Conservation (phyloP, 495 filamentous ascomycete genomes). For the Acidomyces sp. region DNA sequence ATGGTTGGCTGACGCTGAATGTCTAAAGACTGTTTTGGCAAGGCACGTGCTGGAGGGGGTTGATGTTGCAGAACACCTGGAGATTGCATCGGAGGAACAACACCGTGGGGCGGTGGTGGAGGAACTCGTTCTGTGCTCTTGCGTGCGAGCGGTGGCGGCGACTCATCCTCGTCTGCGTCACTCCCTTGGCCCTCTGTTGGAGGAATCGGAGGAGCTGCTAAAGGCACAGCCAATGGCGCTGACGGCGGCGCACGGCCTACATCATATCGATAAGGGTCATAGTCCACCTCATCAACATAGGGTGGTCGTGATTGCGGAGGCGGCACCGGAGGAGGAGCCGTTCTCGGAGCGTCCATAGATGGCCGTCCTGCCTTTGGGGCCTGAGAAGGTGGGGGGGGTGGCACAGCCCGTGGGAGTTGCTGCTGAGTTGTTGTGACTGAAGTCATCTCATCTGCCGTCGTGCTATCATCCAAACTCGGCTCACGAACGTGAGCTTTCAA, state of each 20-base stretch:
- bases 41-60: slow-evolving; percentile 9
- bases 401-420: slow-evolving; percentile 25
- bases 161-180: slow-evolving; percentile 25
- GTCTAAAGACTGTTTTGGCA: slow-evolving; percentile 56
- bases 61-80: slow-evolving; percentile 10
- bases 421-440: slow-evolving; percentile 23
- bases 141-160: slow-evolving; percentile 22
- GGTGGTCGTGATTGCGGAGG: slow-evolving; percentile 13
- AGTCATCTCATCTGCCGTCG: slow-evolving; percentile 39
- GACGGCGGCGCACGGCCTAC: slow-evolving; percentile 16
- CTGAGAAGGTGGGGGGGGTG: slow-evolving; percentile 25
- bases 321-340: slow-evolving; percentile 26
- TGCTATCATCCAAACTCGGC: slow-evolving; percentile 52
- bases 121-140: slow-evolving; percentile 28
- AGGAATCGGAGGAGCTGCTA: slow-evolving; percentile 14
- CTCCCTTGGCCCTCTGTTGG: slow-evolving; percentile 18
- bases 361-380: slow-evolving; percentile 19
- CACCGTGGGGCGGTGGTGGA: slow-evolving; percentile 22
- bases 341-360: slow-evolving; percentile 29
- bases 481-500: slow-evolving; percentile 70
- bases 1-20: slow-evolving; percentile 38
- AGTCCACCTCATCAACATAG: slow-evolving; percentile 23
- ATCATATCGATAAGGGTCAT: slow-evolving; percentile 31
- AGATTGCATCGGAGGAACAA: slow-evolving; percentile 9
- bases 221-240: slow-evolving; percentile 13